Conservation (phyloP, 306 rosid genomes). For the Cicer chorassanicum region DNA sequence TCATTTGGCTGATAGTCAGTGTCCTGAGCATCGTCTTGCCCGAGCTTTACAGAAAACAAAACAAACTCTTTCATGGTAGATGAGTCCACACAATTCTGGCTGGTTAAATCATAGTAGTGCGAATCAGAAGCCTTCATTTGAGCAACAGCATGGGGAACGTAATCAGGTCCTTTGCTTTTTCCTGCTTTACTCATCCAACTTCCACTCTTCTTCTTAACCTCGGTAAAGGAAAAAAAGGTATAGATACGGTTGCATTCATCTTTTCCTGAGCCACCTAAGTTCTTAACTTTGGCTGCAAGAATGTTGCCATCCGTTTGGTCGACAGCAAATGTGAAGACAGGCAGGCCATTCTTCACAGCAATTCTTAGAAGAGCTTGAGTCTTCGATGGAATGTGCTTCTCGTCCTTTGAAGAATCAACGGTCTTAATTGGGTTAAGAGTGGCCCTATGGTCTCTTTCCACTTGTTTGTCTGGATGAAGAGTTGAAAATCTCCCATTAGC, state of each 20-base stretch:
- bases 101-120: slow-evolving; percentile 49
- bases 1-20: slow-evolving; percentile 72
- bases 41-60: slow-evolving; percentile 71
- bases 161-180: slow-evolving; percentile 69
- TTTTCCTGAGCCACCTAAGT: slow-evolving; percentile 55
- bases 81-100: slow-evolving; percentile 47
- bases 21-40: slow-evolving; percentile 56
- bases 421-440: slow-evolving; percentile 55
- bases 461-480: slow-evolving; percentile 54
- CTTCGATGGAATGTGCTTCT: slow-evolving; percentile 55
- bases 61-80: slow-evolving; percentile 68
- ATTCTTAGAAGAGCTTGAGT: slow-evolving; percentile 84
- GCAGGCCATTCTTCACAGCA: slow-evolving; percentile 75
- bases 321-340: slow-evolving; percentile 86
- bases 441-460: slow-evolving; percentile 51
- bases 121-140: slow-evolving; percentile 87
- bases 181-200: slow-evolving; percentile 82
- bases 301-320: slow-evolving; percentile 62
- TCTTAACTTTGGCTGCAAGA: slow-evolving; percentile 85
- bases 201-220: slow-evolving; percentile 78
- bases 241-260: slow-evolving; percentile 58
- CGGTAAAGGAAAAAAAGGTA: slow-evolving; percentile 74
- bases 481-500: slow-evolving; percentile 50
- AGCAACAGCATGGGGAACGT: slow-evolving; percentile 69
- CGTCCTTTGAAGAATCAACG: slow-evolving; percentile 52